Evolutionary conservation across 352 stramenopile species (phyloP).

Genomic region (Nothophytophthora sp.): DNA sequence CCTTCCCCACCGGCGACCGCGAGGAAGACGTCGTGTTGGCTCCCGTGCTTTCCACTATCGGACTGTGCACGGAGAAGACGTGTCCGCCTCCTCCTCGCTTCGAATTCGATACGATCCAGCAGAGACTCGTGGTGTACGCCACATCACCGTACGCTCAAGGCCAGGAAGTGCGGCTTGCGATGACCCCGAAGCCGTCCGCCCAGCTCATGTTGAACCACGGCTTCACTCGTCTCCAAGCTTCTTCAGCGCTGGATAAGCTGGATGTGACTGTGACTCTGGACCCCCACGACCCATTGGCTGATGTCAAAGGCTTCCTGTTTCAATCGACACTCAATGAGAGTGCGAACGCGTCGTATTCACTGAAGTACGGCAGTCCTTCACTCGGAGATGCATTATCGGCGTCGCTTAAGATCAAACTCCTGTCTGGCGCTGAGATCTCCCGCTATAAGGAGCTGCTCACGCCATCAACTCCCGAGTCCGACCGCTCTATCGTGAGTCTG

Average conservation of each 20-base stretch:
- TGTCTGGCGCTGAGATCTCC: slow-evolving; percentile 31
- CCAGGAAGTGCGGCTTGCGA: slow-evolving; percentile 31
- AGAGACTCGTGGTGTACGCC: slow-evolving; percentile 40
- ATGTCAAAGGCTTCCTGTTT: slow-evolving; percentile 43
- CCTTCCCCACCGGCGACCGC: slow-evolving; percentile 22
- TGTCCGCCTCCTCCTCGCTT: slow-evolving; percentile 27
- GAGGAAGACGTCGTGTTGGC: slow-evolving; percentile 41
- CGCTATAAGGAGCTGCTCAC: slow-evolving; percentile 31
- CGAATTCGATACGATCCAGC: slow-evolving; percentile 19
- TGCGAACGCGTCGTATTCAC: slow-evolving; percentile 41
- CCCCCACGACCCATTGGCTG: slow-evolving; percentile 28
- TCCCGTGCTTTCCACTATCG: slow-evolving; percentile 42
- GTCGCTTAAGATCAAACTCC: slow-evolving; percentile 52
- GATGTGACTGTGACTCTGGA: slow-evolving; percentile 49
- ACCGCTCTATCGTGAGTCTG: slow-evolving; percentile 35
- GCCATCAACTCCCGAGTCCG: neutral
- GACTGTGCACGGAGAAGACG: slow-evolving; percentile 28
- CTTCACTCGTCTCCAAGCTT: slow-evolving; percentile 23
- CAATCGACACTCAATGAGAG: slow-evolving; percentile 36
- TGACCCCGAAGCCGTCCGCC: slow-evolving; percentile 35
- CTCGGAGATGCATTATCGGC: slow-evolving; percentile 17
- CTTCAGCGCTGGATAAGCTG: slow-evolving; percentile 34
- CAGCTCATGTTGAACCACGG: slow-evolving; percentile 56
- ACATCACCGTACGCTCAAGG: slow-evolving; percentile 22
- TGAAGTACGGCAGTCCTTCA: slow-evolving; percentile 20